Base-by-base conservation (phyloP, 306 rosid genomes). In the Prunus fruticosa region DNA sequence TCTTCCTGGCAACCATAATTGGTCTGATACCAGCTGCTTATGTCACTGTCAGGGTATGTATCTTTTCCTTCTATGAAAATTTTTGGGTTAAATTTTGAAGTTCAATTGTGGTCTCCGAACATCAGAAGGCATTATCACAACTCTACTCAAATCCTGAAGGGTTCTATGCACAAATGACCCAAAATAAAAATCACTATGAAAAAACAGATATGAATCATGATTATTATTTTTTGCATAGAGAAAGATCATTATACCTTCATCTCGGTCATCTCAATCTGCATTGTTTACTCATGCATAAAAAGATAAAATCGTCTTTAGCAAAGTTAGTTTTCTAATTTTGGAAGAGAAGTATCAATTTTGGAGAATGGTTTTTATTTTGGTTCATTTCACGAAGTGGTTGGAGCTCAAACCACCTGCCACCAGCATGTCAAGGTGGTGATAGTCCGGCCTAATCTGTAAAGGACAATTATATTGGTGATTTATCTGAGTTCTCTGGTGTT, bases 11-110 rank as follows among this genome's bases (percentile, higher is more conserved):
- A 76, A 95, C 99, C 50, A 77, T 86, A 20, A 79, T 95, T 64
- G 99, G 99, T 61, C 90, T 95, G 69, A 89, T 95, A 69, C 99
- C 99, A 11, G 97, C 97, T 49, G 93, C 99, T 41, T 95, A 84
- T 70, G 91, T 95, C 79, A 95, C 99, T 52, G 99, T 95, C 87
- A 90, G 78, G 97, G 99, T 95, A 89, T 30, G 60, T 51, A 38
- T 51, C 71, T 73, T 23, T 49, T 16, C 20, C 15, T 18, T 58
- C 25, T 27, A 13, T 68, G 9, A 5, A 56, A 16, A 50, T 4
- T 2, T 2, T 20, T 47, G 5, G 56, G 6, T 16, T 38, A 4
- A 5, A 34, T 28, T 34, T 72, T 54, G 75, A 20, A 71, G 25
- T 6, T 53, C 8, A 4, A 27, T 19, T 73, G 38, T 34, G 43